Conservation (phyloP, 2,329 filamentous ascomycete genomes). For the Venturia asperata region DNA sequence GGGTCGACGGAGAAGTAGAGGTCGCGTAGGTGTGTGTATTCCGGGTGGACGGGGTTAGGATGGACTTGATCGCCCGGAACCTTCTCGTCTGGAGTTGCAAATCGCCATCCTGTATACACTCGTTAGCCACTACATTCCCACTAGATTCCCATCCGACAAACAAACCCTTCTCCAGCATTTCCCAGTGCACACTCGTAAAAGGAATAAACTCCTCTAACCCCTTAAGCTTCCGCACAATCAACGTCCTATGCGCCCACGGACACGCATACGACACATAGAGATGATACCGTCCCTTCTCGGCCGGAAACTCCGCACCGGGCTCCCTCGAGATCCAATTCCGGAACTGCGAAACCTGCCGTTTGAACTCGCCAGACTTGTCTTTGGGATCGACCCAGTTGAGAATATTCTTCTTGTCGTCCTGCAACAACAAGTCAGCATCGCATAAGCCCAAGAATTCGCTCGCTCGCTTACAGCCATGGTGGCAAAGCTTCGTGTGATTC, state of each 20-base stretch:
- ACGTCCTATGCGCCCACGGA: conserved; percentile 83
- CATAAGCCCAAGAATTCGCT: not conserved
- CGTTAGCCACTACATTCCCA: too few relatives aligned
- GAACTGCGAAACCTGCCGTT: conserved; percentile 77
- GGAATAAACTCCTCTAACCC: conserved; percentile 79
- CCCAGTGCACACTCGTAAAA: conserved; percentile 84
- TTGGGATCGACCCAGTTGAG: conserved; percentile 75
- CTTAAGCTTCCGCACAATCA: conserved; percentile 86
- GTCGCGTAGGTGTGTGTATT: conserved; percentile 66
- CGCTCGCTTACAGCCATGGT: not conserved
- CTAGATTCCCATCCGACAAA: too few relatives aligned
- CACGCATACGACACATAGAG: conserved; percentile 92
- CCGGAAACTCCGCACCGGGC: conserved; percentile 65
- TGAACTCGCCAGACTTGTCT: conserved; percentile 85
- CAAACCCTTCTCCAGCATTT: conserved; percentile 55
- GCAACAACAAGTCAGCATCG: not conserved
- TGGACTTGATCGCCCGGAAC: conserved; percentile 49
- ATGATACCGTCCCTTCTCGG: conserved; percentile 87
- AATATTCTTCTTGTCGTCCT: conserved; percentile 40
- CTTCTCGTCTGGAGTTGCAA: conserved; percentile 58
- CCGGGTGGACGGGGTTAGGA: conserved; percentile 57
- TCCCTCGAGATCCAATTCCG: conserved; percentile 71
- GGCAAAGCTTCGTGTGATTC: not conserved
- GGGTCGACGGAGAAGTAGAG: conserved; percentile 71
- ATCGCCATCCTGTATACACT: conserved; percentile 64